phyloP scores from a whole-genome alignment of 2,329 filamentous ascomycete genomes.

The Fusarium sarcochroum region DNA sequence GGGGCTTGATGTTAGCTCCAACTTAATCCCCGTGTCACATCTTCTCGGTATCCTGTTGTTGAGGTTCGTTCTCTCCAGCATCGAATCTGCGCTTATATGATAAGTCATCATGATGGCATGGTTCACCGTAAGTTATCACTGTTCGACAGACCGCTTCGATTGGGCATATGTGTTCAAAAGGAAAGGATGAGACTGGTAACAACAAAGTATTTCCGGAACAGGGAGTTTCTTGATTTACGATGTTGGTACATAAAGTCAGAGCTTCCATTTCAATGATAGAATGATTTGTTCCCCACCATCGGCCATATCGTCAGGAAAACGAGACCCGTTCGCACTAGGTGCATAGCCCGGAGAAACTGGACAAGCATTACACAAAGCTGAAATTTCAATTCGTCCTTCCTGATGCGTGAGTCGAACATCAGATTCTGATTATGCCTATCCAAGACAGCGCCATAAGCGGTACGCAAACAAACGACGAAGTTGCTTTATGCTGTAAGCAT shows the following conservation, averaged over 20 bases:
- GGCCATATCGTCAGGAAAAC: slow-evolving; percentile 27
- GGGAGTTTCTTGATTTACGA: background rate
- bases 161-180: background rate
- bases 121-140: slow-evolving; percentile 18
- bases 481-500: slow-evolving; percentile 21
- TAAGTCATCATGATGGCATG: background rate
- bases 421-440: slow-evolving; percentile 4
- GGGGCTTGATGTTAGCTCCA: slow-evolving; percentile 29
- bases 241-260: background rate
- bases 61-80: slow-evolving; percentile 9
- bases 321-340: background rate
- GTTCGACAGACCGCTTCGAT: slow-evolving; percentile 1
- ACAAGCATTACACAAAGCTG: background rate
- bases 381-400: background rate
- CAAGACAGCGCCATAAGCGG: slow-evolving; percentile 7
- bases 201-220: background rate
- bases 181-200: background rate
- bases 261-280: background rate
- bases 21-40: slow-evolving; percentile 19
- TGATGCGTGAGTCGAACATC: slow-evolving; percentile 2
- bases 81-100: slow-evolving; percentile 8
- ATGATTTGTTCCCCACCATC: background rate
- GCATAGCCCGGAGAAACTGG: background rate
- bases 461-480: slow-evolving; percentile 24
- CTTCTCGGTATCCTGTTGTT: slow-evolving; percentile 9